These are phyloP conservation scores for Tylopilus sp. DNA, from an alignment of 1,284 basidiomycete species.

Conservation along the genomic window DNA sequence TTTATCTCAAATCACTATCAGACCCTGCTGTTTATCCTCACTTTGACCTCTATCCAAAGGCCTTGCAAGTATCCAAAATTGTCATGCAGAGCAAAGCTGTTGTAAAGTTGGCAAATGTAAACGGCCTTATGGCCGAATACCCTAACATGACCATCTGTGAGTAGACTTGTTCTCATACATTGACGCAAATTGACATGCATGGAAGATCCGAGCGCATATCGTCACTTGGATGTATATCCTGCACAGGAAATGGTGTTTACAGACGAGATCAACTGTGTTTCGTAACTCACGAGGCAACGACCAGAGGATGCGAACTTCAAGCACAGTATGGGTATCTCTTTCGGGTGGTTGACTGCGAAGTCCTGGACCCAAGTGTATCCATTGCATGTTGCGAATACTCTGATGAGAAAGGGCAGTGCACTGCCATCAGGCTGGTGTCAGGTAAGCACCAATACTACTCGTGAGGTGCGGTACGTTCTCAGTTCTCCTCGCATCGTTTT, in stretches of 20 bases:
- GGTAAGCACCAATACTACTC: slow-evolving; percentile 15
- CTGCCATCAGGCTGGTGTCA: background rate
- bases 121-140: slow-evolving; percentile 34
- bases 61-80: slow-evolving; percentile 14
- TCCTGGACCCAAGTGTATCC: slow-evolving; percentile 37
- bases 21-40: slow-evolving; percentile 43
- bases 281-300: slow-evolving; percentile 16
- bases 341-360: slow-evolving; percentile 34
- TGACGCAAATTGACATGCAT: slow-evolving; percentile 17
- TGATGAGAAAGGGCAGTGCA: background rate
- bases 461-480: background rate
- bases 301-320: slow-evolving; percentile 15
- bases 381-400: slow-evolving; percentile 16
- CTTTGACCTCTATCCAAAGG: slow-evolving; percentile 42
- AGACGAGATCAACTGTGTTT: background rate
- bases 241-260: slow-evolving; percentile 20
- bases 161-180: slow-evolving; percentile 14
- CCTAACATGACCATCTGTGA: slow-evolving; percentile 50
- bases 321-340: slow-evolving; percentile 25
- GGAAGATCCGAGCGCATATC: slow-evolving; percentile 55
- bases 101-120: slow-evolving; percentile 13
- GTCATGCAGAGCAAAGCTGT: slow-evolving; percentile 2
- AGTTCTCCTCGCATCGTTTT: background rate
- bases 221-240: slow-evolving; percentile 60
- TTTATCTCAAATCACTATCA: slow-evolving; percentile 10